Evolutionary conservation across 169 alveolate genomes (phyloP), one percentile per base, ranked within the genome.

Genomic region (Eimeria praecox): DNA sequence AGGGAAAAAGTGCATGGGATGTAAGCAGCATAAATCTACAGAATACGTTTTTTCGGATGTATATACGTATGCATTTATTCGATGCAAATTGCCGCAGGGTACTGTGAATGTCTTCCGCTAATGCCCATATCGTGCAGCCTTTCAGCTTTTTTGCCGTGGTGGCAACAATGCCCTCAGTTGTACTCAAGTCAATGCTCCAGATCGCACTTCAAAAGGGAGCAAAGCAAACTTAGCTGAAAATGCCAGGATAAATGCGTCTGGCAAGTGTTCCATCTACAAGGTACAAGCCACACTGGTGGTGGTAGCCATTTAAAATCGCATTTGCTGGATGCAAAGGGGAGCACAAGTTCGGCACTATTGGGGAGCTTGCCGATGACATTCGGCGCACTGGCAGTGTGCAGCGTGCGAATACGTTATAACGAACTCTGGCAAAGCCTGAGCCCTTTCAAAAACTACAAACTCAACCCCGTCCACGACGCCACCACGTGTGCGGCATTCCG

Each of bases 401-500:
- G 77, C 96, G 78, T 95, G 96, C 5, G 92, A 59, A 59, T 95
- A 95, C 66, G 95, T 86, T 30, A 95, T 88, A 49, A 92, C 33
- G 93, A 73, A 95, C 89, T 82, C 75, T 3, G 96, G 96, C 90
- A 95, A 75, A 22, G 96, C 96, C 93, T 95, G 96, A 10, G 95
- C 95, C 56, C 96, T 44, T 71, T 95, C 96, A 62, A 78, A 95
- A 64, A 95, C 95, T 27, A 95, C 95, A 73, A 78, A 95, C 88
- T 95, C 96, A 73, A 78, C 88, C 44, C 93, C 69, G 95, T 95
- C 96, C 66, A 95, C 96, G n/a, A 95, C 78, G 73, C 96, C 96
- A 22, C 96, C 96, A 18, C 87, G 93, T 64, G 95, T 78, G 46
- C 96, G 87, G 77, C 88, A 86, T 52, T 95, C 96, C 89, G 96